These are phyloP conservation scores for Petrea volubilis DNA, from an alignment of 257 asterid species.

Conservation along the genomic window DNA sequence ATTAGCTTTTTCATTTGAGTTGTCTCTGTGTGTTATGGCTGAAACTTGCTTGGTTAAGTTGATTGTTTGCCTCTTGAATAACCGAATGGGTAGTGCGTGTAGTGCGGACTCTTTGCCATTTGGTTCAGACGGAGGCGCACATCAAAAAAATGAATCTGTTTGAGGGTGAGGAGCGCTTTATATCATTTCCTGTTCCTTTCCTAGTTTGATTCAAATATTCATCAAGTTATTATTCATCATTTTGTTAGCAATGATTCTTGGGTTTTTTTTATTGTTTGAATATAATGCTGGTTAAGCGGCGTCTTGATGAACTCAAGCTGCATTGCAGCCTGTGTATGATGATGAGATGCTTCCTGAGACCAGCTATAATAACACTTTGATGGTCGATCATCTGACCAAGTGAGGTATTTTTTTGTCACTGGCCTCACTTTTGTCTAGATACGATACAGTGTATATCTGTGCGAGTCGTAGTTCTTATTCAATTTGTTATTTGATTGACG, in stretches of 20 bases:
- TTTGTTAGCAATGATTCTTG: background rate
- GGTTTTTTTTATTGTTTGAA: background rate
- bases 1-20: too few relatives aligned
- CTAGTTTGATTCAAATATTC: slow-evolving; percentile 11
- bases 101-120: slow-evolving; percentile 11
- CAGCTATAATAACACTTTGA: slow-evolving; percentile 19
- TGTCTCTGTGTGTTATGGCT: too few relatives aligned
- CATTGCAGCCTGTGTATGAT: background rate
- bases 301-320: slow-evolving; percentile 23
- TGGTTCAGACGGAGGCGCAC: slow-evolving; percentile 48
- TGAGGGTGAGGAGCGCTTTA: background rate
- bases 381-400: slow-evolving; percentile 35
- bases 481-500: background rate
- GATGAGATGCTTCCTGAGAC: slow-evolving; percentile 33
- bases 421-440: slow-evolving; percentile 39
- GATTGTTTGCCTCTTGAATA: slow-evolving; percentile 34
- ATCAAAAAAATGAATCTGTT: slow-evolving; percentile 12
- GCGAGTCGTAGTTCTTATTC: too few relatives aligned
- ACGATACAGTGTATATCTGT: slow-evolving; percentile 23
- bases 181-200: background rate
- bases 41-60: background rate
- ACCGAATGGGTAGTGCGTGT: background rate
- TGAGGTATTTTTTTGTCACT: slow-evolving; percentile 1
- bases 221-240: background rate
- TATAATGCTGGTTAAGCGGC: slow-evolving; percentile 26